Evolutionary conservation across 192 early-diverging fungal species (phyloP).

Genomic region (Coemansia sp.): DNA sequence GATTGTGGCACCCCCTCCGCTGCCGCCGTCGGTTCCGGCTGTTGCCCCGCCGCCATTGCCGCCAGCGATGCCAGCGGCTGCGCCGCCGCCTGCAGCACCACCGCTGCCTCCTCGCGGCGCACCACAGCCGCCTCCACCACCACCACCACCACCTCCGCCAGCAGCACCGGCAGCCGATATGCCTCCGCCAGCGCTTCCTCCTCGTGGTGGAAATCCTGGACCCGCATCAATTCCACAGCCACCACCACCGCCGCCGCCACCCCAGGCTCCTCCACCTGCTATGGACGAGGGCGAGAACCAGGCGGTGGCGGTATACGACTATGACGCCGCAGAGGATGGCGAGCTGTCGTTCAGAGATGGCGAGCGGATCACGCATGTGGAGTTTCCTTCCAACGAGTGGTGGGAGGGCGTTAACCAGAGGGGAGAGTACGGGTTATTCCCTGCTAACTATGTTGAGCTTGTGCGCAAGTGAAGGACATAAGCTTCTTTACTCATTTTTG

Average conservation of each 20-base stretch:
- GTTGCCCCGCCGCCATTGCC: slow-evolving; percentile 13
- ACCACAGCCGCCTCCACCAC: slow-evolving; percentile 11
- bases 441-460: slow-evolving; percentile 61
- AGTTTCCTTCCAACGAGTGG: slow-evolving; percentile 86
- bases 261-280: slow-evolving; percentile 15
- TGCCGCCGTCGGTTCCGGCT: slow-evolving; percentile 19
- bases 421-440: slow-evolving; percentile 70
- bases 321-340: slow-evolving; percentile 81
- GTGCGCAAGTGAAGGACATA: not conserved
- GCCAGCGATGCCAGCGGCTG: slow-evolving; percentile 3
- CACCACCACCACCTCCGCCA: slow-evolving; percentile 8
- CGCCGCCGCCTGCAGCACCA: not conserved
- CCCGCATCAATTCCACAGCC: slow-evolving; percentile 13
- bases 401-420: slow-evolving; percentile 73
- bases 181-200: slow-evolving; percentile 11
- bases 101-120: slow-evolving; percentile 1
- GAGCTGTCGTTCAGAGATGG: slow-evolving; percentile 81
- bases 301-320: slow-evolving; percentile 77
- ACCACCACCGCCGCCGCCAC: slow-evolving; percentile 15
- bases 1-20: slow-evolving; percentile 17
- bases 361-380: slow-evolving; percentile 75
- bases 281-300: slow-evolving; percentile 40
- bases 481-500: not conserved
- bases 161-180: slow-evolving; percentile 9
- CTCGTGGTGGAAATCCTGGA: slow-evolving; percentile 1